A percentile compares a stretch with the other conserved stretches of the same genome.
These are phyloP conservation scores for Scalesia atractyloides DNA, from an alignment of 129 eudicot genomes.

Conservation along the genomic window DNA sequence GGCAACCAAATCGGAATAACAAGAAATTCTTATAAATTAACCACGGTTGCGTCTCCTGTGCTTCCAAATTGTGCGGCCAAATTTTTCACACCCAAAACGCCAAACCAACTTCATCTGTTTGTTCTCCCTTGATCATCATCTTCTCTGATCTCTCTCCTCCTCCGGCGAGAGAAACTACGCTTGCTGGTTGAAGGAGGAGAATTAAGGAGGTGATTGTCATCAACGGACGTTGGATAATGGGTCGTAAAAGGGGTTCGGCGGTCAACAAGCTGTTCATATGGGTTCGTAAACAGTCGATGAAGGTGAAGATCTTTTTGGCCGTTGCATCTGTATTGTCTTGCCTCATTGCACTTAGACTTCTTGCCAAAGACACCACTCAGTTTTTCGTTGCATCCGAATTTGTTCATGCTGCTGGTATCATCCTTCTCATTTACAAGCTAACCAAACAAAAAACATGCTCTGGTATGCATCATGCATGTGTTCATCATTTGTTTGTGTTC, in stretches of 20 bases:
- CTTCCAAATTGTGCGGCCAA: not conserved
- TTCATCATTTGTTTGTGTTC: not conserved
- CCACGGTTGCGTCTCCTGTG: not conserved
- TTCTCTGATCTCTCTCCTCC: conserved; percentile 26
- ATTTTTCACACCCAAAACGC: conserved; percentile 23
- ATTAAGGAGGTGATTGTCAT: conserved; percentile 21
- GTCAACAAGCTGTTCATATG: conserved; percentile 65
- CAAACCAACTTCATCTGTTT: conserved; percentile 29
- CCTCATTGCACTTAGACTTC: conserved; percentile 56
- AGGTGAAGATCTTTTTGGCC: conserved; percentile 63
- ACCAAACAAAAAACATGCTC: conserved; percentile 72
- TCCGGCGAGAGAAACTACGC: conserved; percentile 14
- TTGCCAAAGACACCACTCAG: conserved; percentile 49
- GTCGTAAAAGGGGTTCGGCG: conserved; percentile 66
- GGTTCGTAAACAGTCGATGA: conserved; percentile 71
- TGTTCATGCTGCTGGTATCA: conserved; percentile 74
- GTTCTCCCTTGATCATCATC: conserved; percentile 27
- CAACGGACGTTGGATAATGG: conserved; percentile 36
- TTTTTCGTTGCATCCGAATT: conserved; percentile 76
- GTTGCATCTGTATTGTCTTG: conserved; percentile 42
- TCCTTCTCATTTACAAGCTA: conserved; percentile 79
- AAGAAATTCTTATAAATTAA: conserved; percentile 18
- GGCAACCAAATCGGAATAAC: conserved; percentile 32
- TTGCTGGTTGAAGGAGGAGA: conserved; percentile 22
- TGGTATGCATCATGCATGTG: conserved; percentile 43